These are phyloP conservation scores for Fomitopsis pinicola DNA, from an alignment of 1,284 basidiomycete genomes.

Conservation along the genomic window DNA sequence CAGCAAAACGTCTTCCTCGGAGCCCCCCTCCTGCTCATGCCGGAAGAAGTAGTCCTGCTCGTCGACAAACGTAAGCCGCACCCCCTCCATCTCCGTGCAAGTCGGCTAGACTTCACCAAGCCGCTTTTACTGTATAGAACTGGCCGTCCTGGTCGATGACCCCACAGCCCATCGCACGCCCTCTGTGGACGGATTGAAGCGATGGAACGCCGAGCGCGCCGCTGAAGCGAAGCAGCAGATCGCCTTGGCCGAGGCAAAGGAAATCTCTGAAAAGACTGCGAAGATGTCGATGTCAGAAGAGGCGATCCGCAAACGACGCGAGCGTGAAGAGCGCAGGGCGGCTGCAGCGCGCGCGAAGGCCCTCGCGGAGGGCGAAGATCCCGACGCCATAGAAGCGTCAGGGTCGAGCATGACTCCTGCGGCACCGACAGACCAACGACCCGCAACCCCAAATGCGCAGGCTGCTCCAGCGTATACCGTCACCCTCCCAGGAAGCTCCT, in stretches of 20 bases:
- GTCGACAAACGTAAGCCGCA: constrained; percentile 66
- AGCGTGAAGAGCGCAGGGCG: constrained; percentile 55
- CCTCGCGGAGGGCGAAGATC: constrained; percentile 19
- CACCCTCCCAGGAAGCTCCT: constrained; percentile 59
- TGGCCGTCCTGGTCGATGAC: constrained; percentile 80
- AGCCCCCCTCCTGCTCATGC: constrained; percentile 81
- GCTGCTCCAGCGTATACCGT: constrained; percentile 44
- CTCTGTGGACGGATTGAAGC: constrained; percentile 41
- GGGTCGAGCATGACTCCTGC: constrained; percentile 7
- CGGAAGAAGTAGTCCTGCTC: constrained; percentile 89
- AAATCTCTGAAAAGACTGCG: constrained; percentile 38
- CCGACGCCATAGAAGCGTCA: background rate
- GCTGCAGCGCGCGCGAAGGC: constrained; percentile 35
- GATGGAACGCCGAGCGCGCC: constrained; percentile 52
- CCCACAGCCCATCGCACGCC: constrained; percentile 59
- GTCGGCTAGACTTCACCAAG: constrained; percentile 9
- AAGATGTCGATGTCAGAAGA: constrained; percentile 53
- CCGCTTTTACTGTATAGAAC: constrained; percentile 39
- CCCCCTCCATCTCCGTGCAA: background rate
- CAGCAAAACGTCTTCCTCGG: constrained; percentile 98
- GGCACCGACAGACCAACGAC: constrained; percentile 14
- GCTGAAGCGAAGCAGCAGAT: constrained; percentile 44
- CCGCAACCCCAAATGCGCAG: constrained; percentile 17
- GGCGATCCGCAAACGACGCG: constrained; percentile 65
- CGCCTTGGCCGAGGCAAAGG: constrained; percentile 39